Base-by-base conservation (phyloP, 164 flowering plant genomes). In the Umbilicus rupestris region DNA sequence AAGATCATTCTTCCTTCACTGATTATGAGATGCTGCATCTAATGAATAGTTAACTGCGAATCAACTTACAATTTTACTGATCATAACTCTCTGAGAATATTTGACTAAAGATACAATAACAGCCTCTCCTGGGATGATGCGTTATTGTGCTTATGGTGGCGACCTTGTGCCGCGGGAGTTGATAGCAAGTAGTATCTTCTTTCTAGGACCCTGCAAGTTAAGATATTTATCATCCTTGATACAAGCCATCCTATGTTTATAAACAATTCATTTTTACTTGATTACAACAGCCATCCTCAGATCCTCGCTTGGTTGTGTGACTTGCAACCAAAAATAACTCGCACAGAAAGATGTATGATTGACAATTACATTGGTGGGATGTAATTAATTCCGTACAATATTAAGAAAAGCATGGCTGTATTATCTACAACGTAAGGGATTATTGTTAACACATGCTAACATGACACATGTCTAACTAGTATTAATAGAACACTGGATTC, bases 151-250 rank as follows among this genome's bases (percentile, higher is more conserved):
- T 44, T 60, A 69, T 30, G 70, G 72, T 17, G 73, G 67, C 62
- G 16, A 70, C 16, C 41, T 70, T 60, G 65, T 76, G 0, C 46
- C 26, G 16, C 55, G 65, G 42, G 76, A 62, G 62, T 66, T 35
- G 31, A 76, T 68, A 7, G 79, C 74, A 17, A 73, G 75, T 7
- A 79, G 66, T 55, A 79, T 79, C 69, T 79, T 79, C 70, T 74
- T 79, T 60, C 82, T 74, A 5, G 82, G 82, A 19, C 82, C 82
- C 82, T 79, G 76, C 68, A 71, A 24, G 28, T 24, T 52, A 26
- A 70, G 59, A 24, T 63, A 69, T 66, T 10, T 44, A 22, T 29
- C 52, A 39, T 59, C 14, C 9, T 50, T 6, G 46, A 68, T 46
- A 60, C 29, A 39, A 33, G 39, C n/a, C 0, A 37, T n/a, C 12